These are phyloP conservation scores for Myrica gale DNA, from an alignment of 306 rosid species.

Conservation along the genomic window DNA sequence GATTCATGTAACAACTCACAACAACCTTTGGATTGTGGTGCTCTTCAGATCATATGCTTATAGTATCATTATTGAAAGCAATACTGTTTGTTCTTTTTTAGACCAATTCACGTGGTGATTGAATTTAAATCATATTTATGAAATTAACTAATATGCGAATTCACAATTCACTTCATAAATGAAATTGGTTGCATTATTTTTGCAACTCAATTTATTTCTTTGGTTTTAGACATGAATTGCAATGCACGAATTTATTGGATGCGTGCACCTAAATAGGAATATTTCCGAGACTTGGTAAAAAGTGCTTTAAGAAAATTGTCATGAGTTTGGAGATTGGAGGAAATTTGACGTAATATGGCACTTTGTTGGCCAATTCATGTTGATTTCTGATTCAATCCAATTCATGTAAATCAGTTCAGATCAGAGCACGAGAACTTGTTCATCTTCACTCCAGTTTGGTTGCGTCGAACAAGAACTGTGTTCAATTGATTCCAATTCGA, in stretches of 20 bases:
- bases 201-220: too few relatives aligned
- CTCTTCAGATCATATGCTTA: slow-evolving; percentile 8
- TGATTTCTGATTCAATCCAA: neutral
- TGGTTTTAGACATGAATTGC: too few relatives aligned
- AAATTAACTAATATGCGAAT: too few relatives aligned
- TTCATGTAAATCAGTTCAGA: neutral
- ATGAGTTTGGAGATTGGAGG: neutral
- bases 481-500: neutral
- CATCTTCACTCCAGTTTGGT: neutral
- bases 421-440: neutral
- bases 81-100: neutral
- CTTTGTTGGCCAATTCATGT: neutral
- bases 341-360: neutral
- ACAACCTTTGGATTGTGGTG: neutral
- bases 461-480: neutral
- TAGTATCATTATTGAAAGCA: neutral
- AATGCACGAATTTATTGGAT: too few relatives aligned
- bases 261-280: neutral
- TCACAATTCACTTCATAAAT: too few relatives aligned
- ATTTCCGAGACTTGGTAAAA: neutral
- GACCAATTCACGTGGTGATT: neutral
- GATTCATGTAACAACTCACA: neutral
- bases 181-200: too few relatives aligned
- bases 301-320: neutral
- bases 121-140: neutral